Evolutionary conservation across 371 early-diverging fungal genomes (phyloP).

Genomic region (Mucor saturninus): DNA sequence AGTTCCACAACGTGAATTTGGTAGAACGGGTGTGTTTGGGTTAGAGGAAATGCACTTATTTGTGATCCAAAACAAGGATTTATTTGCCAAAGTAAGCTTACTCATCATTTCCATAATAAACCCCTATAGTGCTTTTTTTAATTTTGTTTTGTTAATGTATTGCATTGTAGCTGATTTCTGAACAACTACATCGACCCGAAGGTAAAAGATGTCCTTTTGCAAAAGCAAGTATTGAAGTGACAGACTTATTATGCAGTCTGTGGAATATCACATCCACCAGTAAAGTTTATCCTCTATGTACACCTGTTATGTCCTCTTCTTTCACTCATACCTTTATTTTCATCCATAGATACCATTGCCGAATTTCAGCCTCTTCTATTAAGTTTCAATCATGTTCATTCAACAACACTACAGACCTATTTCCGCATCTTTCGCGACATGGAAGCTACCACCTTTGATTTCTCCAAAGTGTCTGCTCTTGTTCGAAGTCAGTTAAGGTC

Average conservation of each 20-base stretch:
- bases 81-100: conserved; percentile 42
- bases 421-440: conserved; percentile 71
- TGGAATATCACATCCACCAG: conserved; percentile 77
- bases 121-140: no score
- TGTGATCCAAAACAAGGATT: conserved; percentile 50
- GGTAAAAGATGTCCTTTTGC: conserved; percentile 71
- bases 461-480: conserved; percentile 62
- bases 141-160: no score
- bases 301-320: no score
- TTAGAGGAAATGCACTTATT: conserved; percentile 67
- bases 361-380: conserved; percentile 70
- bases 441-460: conserved; percentile 68
- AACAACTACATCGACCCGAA: conserved; percentile 63
- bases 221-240: conserved; percentile 70
- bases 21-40: conserved; percentile 70
- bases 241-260: conserved; percentile 69
- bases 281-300: not conserved
- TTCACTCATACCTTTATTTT: not conserved
- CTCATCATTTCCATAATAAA: no score
- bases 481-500: conserved; percentile 59
- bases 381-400: conserved; percentile 64
- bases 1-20: conserved; percentile 66
- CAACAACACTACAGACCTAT: conserved; percentile 61
- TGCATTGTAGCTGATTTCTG: conserved; percentile 44
- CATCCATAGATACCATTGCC: conserved; percentile 47